These are phyloP conservation scores for Tulasnella sp. DNA, from an alignment of 768 basidiomycete species.

Conservation along the genomic window DNA sequence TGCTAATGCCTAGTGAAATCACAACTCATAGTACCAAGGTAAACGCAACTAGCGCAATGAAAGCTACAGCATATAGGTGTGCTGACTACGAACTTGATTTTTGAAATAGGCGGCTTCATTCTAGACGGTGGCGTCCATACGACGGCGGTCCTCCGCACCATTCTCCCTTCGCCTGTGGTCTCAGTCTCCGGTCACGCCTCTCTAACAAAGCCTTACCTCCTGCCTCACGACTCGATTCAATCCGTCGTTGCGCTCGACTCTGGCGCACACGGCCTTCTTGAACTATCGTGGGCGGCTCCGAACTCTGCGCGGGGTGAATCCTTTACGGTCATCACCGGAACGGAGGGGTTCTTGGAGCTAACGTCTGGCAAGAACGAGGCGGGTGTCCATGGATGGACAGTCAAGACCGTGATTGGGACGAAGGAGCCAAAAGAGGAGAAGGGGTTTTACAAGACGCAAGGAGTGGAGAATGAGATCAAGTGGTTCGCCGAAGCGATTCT, in stretches of 20 bases:
- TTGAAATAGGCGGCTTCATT: constrained; percentile 79
- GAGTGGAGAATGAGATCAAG: constrained; percentile 50
- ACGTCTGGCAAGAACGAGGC: constrained; percentile 18
- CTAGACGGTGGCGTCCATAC: constrained; percentile 78
- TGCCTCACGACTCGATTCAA: constrained; percentile 73
- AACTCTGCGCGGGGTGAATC: constrained; percentile 34
- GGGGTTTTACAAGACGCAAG: constrained; percentile 28
- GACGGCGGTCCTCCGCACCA: constrained; percentile 51
- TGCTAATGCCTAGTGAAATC: neutral
- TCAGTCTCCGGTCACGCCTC: constrained; percentile 58
- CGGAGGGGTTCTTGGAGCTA: constrained; percentile 43
- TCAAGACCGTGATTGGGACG: constrained; percentile 33
- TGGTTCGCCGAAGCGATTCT: constrained; percentile 53
- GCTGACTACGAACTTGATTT: constrained; percentile 26
- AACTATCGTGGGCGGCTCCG: constrained; percentile 58
- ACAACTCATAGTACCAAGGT: neutral
- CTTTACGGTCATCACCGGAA: constrained; percentile 47
- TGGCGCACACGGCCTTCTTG: constrained; percentile 51
- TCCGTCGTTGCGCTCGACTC: constrained; percentile 41
- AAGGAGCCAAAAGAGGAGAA: constrained; percentile 31
- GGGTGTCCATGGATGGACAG: constrained; percentile 1
- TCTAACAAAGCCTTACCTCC: constrained; percentile 61
- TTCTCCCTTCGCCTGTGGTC: constrained; percentile 47
- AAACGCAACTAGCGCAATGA: neutral
- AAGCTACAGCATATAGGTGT: neutral